phyloP scores from a whole-genome alignment of 2,329 filamentous ascomycete species.

The Fusarium sp. region DNA sequence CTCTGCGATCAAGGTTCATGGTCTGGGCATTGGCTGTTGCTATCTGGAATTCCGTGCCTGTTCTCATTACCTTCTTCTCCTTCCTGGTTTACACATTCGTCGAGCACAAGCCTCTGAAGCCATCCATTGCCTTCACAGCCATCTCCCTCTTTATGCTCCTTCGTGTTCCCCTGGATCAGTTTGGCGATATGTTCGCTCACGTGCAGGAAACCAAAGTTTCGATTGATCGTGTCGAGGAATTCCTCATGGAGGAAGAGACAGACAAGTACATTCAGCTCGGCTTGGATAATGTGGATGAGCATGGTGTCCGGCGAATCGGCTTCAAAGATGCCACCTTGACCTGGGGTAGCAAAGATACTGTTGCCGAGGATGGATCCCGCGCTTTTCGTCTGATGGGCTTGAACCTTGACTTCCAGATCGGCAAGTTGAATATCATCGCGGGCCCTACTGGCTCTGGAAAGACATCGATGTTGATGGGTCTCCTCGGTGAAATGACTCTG shows the following conservation, averaged over 20 bases:
- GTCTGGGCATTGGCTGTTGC: constrained; percentile 93
- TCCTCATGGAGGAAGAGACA: constrained; percentile 91
- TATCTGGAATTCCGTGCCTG: constrained; percentile 95
- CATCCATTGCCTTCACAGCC: constrained; percentile 94
- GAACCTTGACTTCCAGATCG: constrained; percentile 83
- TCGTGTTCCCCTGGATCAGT: constrained; percentile 90
- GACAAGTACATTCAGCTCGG: constrained; percentile 92
- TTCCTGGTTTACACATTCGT: constrained; percentile 93
- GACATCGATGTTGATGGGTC: constrained; percentile 93
- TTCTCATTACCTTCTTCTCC: constrained; percentile 95
- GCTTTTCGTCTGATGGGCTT: constrained; percentile 87
- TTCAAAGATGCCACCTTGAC: constrained; percentile 87
- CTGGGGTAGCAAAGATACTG: constrained; percentile 80
- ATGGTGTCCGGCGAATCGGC: constrained; percentile 80
- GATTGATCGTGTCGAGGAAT: constrained; percentile 95
- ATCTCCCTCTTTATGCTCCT: constrained; percentile 96
- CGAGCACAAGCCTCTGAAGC: constrained; percentile 88
- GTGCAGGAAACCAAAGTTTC: constrained; percentile 98
- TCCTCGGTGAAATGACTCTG: constrained; percentile 95
- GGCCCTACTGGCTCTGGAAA: constrained; percentile 96
- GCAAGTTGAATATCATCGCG: constrained; percentile 90
- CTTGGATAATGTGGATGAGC: constrained; percentile 73
- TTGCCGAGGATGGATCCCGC: constrained; percentile 72
- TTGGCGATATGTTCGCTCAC: constrained; percentile 98
- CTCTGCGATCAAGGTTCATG: constrained; percentile 84